Evolutionary conservation across 257 asterid species (phyloP), one percentile per base, ranked within the genome.

Genomic region (Verbascum thapsus): DNA sequence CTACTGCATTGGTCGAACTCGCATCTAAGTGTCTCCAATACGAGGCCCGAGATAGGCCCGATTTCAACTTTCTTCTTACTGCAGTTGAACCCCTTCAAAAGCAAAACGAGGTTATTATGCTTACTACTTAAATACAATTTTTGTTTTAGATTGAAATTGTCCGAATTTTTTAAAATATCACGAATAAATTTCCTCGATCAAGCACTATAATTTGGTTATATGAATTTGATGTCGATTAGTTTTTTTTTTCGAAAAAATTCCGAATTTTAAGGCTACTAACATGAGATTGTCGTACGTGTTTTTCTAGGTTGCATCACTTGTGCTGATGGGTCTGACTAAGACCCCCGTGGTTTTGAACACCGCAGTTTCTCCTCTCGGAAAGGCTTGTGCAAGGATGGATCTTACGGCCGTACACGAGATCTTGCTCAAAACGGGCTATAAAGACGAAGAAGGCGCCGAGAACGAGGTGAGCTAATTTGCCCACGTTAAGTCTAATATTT

Each of bases 361-460:
- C 58, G 73, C 81, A 95, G 85, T 87, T 63, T 90, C 97, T 66
- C 97, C 97, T 64, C 95, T 94, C 0, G 99, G 97, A 64, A 94
- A 87, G 81, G 99, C 99, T 63, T 94, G 97, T 59, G 79, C 81
- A 0, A 81, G 97, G 69, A 90, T 90, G 91, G 99, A 94, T 78
- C 96, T 94, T 56, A 87, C 95, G 16, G 95, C 96, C 5, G 88
- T 90, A 23, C 97, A 94, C 74, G 99, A 94, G 51, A 87, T 94
- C 72, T 71, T 94, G 74, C 97, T 90, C 52, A 94, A 94, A 84
- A 94, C 99, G 0, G 97, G 99, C 12, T 94, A 94, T 62, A 94
- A 73, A 75, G 99, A 94, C 10, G 99, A 94, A 71, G 99, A 94
- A 76, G 97, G 99, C 49, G 95, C 97, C 18, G 99, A 94, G 61